Base-by-base conservation (phyloP, 202 grass and related monocot genomes). In the Setaria italica region DNA sequence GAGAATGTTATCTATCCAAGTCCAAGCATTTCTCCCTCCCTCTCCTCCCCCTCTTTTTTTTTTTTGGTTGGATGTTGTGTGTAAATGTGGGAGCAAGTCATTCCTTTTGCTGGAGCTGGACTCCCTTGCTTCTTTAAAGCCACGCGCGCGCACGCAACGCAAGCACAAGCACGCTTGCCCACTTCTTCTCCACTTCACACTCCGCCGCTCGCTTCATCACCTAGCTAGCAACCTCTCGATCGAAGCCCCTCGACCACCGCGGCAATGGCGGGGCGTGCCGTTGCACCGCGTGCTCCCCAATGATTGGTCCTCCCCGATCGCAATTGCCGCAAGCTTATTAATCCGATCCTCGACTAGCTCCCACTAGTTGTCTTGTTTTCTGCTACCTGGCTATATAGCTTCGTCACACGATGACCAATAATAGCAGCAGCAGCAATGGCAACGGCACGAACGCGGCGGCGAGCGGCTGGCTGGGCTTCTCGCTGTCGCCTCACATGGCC, bases 391-490 rank as follows among this genome's bases (percentile, higher is more conserved):
- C 43, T 45, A 45, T 33, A 33, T 53, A 54, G 71, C 30, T 51
- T 35, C 71, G 2, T 4, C 0, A 1, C 74, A 35, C 53, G 17
- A 87, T 87, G 90, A 94, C 96, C 58, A 94, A 92, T 79, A 89
- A 79, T 78, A 85, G 87, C 54, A 39, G 74, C 72, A 78, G 29
- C 58, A 69, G 45, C 85, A 88, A 89, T 46, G 75, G 60, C 60
- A 83, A 70, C 30, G 81, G 67, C 74, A 55, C 80, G 16, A 82
- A 86, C 72, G 78, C 79, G 11, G 90, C 74, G 60, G 89, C 69
- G 67, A 85, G 73, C 69, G 76, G 88, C 30, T 98, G 96, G 96
- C 80, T 98, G 12, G 96, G 96, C 29, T 98, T 98, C 90, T 98
- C 93, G 73, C 93, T 98, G 43, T 95, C 93, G 17, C 90, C 93